Base-by-base conservation (phyloP, 768 basidiomycete genomes). In the Phylloporus arenicola region DNA sequence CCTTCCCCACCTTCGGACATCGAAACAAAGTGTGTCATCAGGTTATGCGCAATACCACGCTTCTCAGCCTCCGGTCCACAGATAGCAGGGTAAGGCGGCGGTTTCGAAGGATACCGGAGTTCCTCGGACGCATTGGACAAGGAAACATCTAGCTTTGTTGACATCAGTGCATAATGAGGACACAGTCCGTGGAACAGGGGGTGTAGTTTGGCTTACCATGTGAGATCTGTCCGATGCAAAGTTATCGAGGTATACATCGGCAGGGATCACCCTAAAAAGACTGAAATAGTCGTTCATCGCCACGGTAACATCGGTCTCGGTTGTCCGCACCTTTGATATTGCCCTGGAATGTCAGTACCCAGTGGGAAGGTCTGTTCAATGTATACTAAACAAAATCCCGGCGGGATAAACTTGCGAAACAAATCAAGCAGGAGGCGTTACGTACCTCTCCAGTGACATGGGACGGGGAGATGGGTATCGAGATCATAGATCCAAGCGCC, bases 221-320 rank as follows among this genome's bases (percentile, higher is more conserved):
- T 88, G 86, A 47, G 84, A 83, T 59, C 86, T 72, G 64, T 88
- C 84, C 17, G 85, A 87, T 10, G 84, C 82, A 68, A 88, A 87
- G 57, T 78, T 60, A 54, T 78, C 68, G 38, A 86, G 64, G 60
- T 73, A 86, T 12, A 64, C 63, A 29, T 64, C 52, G 16, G 75
- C 79, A 50, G 78, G 73, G 51, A 88, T 67, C 29, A 85, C 74
- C 61, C 86, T 75, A 64, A 87, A 86, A 41, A 73, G 57, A 62
- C 85, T 88, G 60, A 45, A 42, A 54, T 46, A 38, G 24, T 27
- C 3, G 25, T 51, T 55, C 48, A 39, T 16, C 29, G 37, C 48
- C 33, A 48, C 52, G 39, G 43, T 54, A 54, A 31, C 16, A 34
- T 22, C 34, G 17, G 6, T 40, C 35, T 48, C 30, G n/a, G 12